Conservation (phyloP, 768 basidiomycete genomes). For the Termitomyces sp. region DNA sequence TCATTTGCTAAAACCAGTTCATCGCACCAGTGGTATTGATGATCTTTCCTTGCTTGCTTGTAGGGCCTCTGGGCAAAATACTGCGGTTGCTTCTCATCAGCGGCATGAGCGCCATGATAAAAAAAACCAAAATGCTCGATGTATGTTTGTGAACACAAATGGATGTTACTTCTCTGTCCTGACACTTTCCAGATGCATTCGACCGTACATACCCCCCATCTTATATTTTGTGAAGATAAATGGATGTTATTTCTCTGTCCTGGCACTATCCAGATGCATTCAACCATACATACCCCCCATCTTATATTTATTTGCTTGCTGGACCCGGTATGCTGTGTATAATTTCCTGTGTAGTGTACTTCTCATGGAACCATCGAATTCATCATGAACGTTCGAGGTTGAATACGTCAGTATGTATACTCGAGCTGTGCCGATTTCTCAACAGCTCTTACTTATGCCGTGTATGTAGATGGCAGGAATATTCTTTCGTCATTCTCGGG, state of each 20-base stretch:
- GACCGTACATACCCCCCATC: too few relatives aligned
- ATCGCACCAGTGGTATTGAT: not conserved
- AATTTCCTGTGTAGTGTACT: too few relatives aligned
- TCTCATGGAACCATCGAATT: not conserved
- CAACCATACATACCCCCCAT: too few relatives aligned
- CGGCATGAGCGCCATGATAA: not conserved
- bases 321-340: too few relatives aligned
- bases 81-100: conserved; percentile 21
- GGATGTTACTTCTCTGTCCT: not conserved
- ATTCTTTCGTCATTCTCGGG: not conserved
- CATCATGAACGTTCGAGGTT: not conserved
- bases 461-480: not conserved
- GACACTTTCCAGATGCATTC: not conserved
- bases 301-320: not conserved
- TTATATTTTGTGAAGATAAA: not conserved
- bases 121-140: not conserved
- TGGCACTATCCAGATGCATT: not conserved
- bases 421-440: too few relatives aligned
- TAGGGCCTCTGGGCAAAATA: conserved; percentile 26
- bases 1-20: not conserved
- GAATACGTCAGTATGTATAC: too few relatives aligned
- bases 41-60: not conserved
- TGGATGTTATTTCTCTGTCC: not conserved
- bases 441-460: too few relatives aligned
- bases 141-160: not conserved